A percentile compares a stretch with the other conserved stretches of the same genome.
Evolutionary conservation across 2,329 filamentous ascomycete genomes (phyloP).

Genomic region (Apiospora koreana): DNA sequence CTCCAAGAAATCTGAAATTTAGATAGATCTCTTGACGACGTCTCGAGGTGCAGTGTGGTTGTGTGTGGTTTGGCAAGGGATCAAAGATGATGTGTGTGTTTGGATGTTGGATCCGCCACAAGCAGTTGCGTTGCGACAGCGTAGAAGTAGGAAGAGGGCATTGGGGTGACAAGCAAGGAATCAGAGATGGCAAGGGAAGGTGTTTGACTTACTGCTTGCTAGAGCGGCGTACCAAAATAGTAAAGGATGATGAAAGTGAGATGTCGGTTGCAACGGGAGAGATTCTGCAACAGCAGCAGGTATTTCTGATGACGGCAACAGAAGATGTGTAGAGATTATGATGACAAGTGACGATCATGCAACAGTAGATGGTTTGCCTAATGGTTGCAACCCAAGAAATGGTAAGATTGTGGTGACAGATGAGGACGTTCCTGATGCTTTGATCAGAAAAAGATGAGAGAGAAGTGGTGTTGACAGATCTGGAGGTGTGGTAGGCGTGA

Average conservation of each 20-base stretch:
- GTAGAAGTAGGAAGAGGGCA: neutral
- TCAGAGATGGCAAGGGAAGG: neutral
- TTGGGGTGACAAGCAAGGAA: neutral
- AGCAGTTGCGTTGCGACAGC: neutral
- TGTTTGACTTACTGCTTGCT: neutral
- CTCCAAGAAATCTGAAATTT: neutral
- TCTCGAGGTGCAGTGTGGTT: neutral
- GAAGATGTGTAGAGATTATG: neutral
- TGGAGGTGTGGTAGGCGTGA: neutral
- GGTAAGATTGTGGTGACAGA: neutral
- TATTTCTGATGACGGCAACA: neutral
- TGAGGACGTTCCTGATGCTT: neutral
- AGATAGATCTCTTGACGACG: neutral
- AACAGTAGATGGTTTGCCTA: neutral
- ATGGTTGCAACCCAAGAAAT: neutral
- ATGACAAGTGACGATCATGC: neutral
- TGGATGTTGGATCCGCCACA: neutral
- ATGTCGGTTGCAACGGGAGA: neutral
- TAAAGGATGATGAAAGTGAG: neutral
- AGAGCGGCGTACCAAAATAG: neutral
- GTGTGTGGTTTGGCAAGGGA: neutral
- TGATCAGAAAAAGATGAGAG: neutral
- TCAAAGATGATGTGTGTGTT: neutral
- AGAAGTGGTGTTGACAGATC: neutral
- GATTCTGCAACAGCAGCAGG: too few relatives aligned